Conservation (phyloP, 1,139 yeast species). For the Hyphopichia burtonii region DNA sequence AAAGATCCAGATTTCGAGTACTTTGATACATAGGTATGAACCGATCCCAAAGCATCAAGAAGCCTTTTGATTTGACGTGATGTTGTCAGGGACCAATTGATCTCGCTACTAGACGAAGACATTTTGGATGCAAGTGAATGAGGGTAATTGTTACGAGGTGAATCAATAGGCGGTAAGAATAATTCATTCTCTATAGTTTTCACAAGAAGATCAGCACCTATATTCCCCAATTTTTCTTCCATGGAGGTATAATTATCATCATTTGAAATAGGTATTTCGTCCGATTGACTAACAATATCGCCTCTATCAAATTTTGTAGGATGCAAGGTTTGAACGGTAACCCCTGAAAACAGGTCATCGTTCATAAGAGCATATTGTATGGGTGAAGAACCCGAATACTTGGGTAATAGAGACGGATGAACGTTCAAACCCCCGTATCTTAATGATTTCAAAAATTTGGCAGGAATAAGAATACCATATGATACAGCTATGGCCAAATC, state of each 20-base stretch:
- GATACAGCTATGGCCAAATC: conserved; percentile 85
- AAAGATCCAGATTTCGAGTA: conserved; percentile 26
- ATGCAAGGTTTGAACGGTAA: conserved; percentile 85
- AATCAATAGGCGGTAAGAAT: conserved; percentile 17
- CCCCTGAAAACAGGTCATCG: conserved; percentile 68
- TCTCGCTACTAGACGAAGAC: conserved; percentile 33
- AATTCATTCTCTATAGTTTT: conserved; percentile 37
- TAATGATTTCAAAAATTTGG: conserved; percentile 45
- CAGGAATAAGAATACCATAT: conserved; percentile 79
- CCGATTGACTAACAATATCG: conserved; percentile 60
- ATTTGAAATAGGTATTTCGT: conserved; percentile 31
- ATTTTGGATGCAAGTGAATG: conserved; percentile 63
- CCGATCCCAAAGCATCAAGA: conserved; percentile 57
- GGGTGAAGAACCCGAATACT: conserved; percentile 88
- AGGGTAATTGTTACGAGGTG: conserved; percentile 20
- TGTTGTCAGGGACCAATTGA: conserved; percentile 44
- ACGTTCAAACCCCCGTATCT: conserved; percentile 78
- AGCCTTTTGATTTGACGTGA: conserved; percentile 43
- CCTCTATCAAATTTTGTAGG: conserved; percentile 88
- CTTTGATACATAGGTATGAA: conserved; percentile 44
- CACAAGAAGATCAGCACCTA: conserved; percentile 61
- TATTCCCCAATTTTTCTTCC: conserved; percentile 46
- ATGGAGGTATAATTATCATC: conserved; percentile 46
- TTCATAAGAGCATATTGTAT: conserved; percentile 75
- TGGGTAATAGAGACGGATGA: conserved; percentile 88